These are phyloP conservation scores for Wickerhamiella sergipiensis DNA, from an alignment of 805 yeast genomes.

Conservation along the genomic window DNA sequence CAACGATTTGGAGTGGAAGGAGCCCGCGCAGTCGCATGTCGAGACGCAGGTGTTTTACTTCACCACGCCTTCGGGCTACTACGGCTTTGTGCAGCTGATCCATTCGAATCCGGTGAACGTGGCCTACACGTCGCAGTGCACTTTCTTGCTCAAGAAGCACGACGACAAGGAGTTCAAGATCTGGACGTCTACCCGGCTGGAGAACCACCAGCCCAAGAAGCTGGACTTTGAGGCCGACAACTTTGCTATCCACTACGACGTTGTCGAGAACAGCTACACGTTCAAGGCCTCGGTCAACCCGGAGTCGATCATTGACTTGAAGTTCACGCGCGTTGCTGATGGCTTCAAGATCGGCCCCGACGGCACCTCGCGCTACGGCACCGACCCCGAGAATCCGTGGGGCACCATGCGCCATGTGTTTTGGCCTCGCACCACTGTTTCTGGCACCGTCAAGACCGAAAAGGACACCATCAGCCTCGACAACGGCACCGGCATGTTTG, in stretches of 20 bases:
- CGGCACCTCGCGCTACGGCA: conserved; percentile 79
- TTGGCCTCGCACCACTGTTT: conserved; percentile 80
- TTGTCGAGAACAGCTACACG: conserved; percentile 37
- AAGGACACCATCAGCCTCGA: conserved; percentile 26
- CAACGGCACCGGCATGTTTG: conserved; percentile 53
- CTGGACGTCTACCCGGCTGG: conserved; percentile 89
- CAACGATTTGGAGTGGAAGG: conserved; percentile 64
- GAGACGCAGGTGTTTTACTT: conserved; percentile 93
- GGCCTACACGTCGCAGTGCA: conserved; percentile 76
- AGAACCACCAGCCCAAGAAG: conserved; percentile 43
- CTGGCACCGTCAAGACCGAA: conserved; percentile 47
- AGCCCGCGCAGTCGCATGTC: conserved; percentile 74
- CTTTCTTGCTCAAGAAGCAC: conserved; percentile 59
- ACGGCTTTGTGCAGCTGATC: conserved; percentile 87
- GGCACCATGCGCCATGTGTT: conserved; percentile 92
- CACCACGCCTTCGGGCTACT: conserved; percentile 42
- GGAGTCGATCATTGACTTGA: conserved; percentile 59
- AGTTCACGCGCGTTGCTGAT: conserved; percentile 39
- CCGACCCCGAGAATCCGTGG: conserved; percentile 78
- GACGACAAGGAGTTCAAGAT: conserved; percentile 38
- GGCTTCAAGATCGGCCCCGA: conserved; percentile 85
- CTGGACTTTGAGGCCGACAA: conserved; percentile 68
- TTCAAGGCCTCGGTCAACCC: conserved; percentile 51
- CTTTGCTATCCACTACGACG: conserved; percentile 46
- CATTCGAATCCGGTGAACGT: conserved; percentile 86